Conservation (phyloP, 2,329 filamentous ascomycete species). For the Myriosclerotinia curreyana region DNA sequence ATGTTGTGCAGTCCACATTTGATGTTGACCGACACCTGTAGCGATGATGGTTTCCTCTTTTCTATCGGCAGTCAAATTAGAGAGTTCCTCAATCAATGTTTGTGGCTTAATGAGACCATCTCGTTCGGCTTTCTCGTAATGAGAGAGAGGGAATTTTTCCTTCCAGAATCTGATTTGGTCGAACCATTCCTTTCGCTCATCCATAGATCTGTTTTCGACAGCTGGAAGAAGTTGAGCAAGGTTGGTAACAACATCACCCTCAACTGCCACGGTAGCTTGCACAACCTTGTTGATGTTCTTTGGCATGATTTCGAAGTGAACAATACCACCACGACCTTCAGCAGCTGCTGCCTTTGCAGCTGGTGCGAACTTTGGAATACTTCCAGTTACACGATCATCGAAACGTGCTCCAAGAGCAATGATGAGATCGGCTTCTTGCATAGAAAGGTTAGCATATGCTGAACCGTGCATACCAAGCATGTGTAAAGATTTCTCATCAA, state of each 20-base stretch:
- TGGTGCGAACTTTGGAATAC: conserved; percentile 82
- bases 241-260: conserved; percentile 85
- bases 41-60: conserved; percentile 85
- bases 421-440: conserved; percentile 95
- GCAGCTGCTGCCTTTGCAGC: conserved; percentile 78
- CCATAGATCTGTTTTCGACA: conserved; percentile 59
- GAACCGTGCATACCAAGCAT: conserved; percentile 99
- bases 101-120: conserved; percentile 90
- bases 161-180: conserved; percentile 89
- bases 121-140: conserved; percentile 75
- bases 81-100: conserved; percentile 85
- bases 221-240: conserved; percentile 71
- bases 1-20: conserved; percentile 98
- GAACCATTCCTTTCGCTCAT: conserved; percentile 80
- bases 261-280: conserved; percentile 90
- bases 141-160: conserved; percentile 76
- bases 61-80: conserved; percentile 72
- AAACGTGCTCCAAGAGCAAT: conserved; percentile 92
- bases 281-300: conserved; percentile 99
- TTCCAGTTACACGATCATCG: conserved; percentile 89
- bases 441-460: conserved; percentile 96
- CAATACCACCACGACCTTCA: conserved; percentile 86
- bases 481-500: conserved; percentile 89
- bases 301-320: conserved; percentile 97
- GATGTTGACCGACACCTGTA: conserved; percentile 95